These are phyloP conservation scores for Triglochin maritima DNA, from an alignment of 106 monocot species.

Conservation along the genomic window DNA sequence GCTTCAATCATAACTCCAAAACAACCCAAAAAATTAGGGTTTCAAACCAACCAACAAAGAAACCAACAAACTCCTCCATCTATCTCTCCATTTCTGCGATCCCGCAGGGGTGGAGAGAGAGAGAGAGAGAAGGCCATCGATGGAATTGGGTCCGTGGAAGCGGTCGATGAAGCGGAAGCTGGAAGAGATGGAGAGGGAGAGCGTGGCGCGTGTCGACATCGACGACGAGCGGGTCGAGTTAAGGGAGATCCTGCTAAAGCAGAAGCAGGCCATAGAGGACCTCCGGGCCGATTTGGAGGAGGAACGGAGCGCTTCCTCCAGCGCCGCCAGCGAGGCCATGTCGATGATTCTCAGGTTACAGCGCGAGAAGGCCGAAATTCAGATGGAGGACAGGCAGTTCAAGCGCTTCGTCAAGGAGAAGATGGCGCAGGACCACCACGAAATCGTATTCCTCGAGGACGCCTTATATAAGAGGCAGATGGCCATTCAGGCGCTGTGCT, in stretches of 20 bases:
- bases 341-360: slow-evolving; percentile 56
- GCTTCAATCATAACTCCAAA: too few species aligned
- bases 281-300: slow-evolving; percentile 38
- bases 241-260: slow-evolving; percentile 30
- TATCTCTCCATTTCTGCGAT: too few species aligned
- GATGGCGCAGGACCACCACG: slow-evolving; percentile 39
- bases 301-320: slow-evolving; percentile 34
- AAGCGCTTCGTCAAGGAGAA: slow-evolving; percentile 36
- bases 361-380: slow-evolving; percentile 49
- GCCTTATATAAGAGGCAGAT: slow-evolving; percentile 27
- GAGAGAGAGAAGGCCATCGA: too few species aligned
- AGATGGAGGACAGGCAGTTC: slow-evolving; percentile 52
- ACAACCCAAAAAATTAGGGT: too few species aligned
- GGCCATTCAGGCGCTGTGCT: slow-evolving; percentile 22
- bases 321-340: slow-evolving; percentile 51
- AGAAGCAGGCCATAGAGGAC: slow-evolving; percentile 30
- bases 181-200: slow-evolving; percentile 2
- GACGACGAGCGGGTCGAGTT: slow-evolving; percentile 20
- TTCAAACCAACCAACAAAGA: too few species aligned
- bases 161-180: slow-evolving; percentile 22
- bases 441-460: slow-evolving; percentile 36
- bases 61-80: too few species aligned
- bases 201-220: slow-evolving; percentile 16
- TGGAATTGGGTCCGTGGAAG: neutral
- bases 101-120: too few species aligned